Evolutionary conservation across 163 green algal genomes (phyloP).

Genomic region (Scenedesmus sp.): DNA sequence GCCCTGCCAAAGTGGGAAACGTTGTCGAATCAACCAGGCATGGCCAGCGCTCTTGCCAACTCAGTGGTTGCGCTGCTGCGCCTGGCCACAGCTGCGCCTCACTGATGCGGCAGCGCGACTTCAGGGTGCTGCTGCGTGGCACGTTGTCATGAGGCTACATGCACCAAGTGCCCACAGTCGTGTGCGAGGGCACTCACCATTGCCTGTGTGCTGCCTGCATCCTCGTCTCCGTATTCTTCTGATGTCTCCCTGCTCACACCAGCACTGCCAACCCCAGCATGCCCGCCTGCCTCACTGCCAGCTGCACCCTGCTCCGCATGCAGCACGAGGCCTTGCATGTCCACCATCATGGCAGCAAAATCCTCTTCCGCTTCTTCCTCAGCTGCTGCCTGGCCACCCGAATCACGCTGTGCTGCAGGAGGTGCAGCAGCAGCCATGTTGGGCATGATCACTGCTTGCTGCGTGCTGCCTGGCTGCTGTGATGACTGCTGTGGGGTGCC

Average conservation of each 20-base stretch:
- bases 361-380: conserved; percentile 52
- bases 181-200: conserved; percentile 37
- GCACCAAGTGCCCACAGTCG: too few relatives aligned
- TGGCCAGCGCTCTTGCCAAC: background rate
- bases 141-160: too few relatives aligned
- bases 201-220: conserved; percentile 8
- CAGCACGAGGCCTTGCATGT: conserved; percentile 64
- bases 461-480: background rate
- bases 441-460: background rate
- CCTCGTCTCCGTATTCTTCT: background rate
- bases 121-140: too few relatives aligned
- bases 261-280: background rate
- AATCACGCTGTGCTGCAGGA: background rate
- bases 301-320: background rate
- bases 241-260: conserved; percentile 3
- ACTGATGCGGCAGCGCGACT: too few relatives aligned
- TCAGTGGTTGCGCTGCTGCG: background rate
- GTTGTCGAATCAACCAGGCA: background rate
- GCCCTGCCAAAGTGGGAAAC: too few relatives aligned
- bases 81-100: too few relatives aligned
- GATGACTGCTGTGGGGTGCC: background rate
- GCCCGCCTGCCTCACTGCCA: background rate
- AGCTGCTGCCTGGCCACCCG: background rate
- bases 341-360: conserved; percentile 73
- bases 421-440: background rate